These are phyloP conservation scores for Hordeum marinum DNA, from an alignment of 176 grass and related monocot species.

Conservation along the genomic window DNA sequence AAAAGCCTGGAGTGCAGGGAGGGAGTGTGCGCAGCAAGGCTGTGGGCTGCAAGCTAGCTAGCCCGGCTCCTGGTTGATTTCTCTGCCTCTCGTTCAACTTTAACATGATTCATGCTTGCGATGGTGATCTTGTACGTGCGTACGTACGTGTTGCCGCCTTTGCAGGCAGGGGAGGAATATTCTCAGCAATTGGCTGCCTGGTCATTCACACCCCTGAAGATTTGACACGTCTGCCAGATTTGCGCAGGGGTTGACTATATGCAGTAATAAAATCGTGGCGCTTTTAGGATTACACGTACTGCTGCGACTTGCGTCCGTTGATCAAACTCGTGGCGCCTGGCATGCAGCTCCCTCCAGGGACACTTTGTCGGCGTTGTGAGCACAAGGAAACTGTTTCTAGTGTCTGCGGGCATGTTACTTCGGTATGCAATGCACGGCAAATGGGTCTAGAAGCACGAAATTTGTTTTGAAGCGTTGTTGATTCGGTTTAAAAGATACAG, in stretches of 20 bases:
- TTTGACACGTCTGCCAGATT: background rate
- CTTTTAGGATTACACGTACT: background rate
- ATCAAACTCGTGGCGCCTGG: background rate
- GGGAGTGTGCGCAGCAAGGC: conserved; percentile 37
- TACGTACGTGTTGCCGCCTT: background rate
- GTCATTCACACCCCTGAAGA: conserved; percentile 11
- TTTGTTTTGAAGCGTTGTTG: background rate
- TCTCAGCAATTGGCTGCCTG: background rate
- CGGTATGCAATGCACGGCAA: background rate
- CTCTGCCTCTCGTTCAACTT: background rate
- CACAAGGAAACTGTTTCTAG: background rate
- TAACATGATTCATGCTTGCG: background rate
- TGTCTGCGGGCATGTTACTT: conserved; percentile 3
- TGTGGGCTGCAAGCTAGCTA: conserved; percentile 29
- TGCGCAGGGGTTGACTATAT: background rate
- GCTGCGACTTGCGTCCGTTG: background rate
- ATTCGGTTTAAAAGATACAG: no score
- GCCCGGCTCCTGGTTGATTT: background rate
- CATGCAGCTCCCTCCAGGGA: background rate
- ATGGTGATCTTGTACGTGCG: background rate
- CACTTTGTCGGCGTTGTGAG: conserved; percentile 25
- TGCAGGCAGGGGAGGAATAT: background rate
- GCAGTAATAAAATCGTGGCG: background rate
- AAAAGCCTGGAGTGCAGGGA: conserved; percentile 56
- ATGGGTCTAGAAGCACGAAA: background rate